phyloP scores from a whole-genome alignment of 1,284 basidiomycete genomes.

The Cutaneotrichosporon sp. region DNA sequence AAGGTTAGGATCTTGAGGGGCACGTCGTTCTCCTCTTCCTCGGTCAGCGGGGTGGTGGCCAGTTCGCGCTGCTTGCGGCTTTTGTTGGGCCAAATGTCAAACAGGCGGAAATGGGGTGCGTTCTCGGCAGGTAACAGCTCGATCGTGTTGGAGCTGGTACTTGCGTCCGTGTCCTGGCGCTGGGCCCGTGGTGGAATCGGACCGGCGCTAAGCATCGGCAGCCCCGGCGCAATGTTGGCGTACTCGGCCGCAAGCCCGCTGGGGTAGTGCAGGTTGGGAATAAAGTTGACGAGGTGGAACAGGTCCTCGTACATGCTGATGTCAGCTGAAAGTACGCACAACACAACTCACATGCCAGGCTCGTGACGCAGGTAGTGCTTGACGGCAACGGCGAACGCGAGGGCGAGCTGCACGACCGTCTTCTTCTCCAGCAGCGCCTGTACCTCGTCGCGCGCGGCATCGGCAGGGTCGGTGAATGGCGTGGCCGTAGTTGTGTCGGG shows the following conservation, averaged over 20 bases:
- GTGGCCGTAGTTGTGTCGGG: conserved; percentile 28
- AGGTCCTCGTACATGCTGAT: conserved; percentile 43
- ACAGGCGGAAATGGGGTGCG: conserved; percentile 56
- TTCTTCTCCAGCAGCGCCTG: conserved; percentile 64
- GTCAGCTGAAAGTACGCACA: not conserved
- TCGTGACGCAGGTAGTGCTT: conserved; percentile 57
- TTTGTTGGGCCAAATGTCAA: conserved; percentile 58
- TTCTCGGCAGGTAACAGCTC: conserved; percentile 52
- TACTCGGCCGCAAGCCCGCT: conserved; percentile 27
- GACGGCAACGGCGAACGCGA: conserved; percentile 53
- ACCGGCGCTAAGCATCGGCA: conserved; percentile 13
- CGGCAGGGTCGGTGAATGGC: conserved; percentile 28
- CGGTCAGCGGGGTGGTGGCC: not conserved
- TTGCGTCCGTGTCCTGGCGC: not conserved
- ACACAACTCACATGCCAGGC: conserved; percentile 54
- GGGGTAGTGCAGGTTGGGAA: conserved; percentile 36
- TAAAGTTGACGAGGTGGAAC: conserved; percentile 40
- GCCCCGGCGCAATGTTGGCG: conserved; percentile 25
- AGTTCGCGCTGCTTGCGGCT: not conserved
- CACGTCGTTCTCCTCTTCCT: conserved; percentile 7
- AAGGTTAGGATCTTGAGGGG: conserved; percentile 69
- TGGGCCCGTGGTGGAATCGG: conserved; percentile 2
- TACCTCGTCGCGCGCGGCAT: conserved; percentile 48
- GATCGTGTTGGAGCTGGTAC: not conserved
- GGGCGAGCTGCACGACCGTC: conserved; percentile 63